These are phyloP conservation scores for Vigna nakashimae DNA, from an alignment of 306 rosid genomes.

Conservation along the genomic window DNA sequence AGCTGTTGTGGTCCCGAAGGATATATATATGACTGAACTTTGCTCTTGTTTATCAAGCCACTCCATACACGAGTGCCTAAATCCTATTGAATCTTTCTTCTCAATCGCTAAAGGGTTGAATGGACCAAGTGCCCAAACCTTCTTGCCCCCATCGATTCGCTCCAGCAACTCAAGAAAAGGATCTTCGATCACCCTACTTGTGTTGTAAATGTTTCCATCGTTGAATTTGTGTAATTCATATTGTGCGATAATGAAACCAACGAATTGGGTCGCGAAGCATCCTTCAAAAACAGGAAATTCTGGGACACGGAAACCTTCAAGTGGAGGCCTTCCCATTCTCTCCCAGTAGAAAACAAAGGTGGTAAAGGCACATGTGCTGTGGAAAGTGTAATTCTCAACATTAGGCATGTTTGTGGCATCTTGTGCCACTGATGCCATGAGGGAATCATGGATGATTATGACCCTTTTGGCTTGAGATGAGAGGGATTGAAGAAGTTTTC, in stretches of 20 bases:
- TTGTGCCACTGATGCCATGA: neutral
- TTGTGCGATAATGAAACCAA: neutral
- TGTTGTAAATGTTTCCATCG: neutral
- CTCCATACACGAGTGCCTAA: conserved; percentile 33
- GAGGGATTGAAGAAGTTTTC: neutral
- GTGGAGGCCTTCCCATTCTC: neutral
- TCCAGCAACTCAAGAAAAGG: neutral
- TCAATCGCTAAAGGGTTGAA: neutral
- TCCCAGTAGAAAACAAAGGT: neutral
- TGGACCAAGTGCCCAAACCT: neutral
- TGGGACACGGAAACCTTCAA: neutral
- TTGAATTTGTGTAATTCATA: neutral
- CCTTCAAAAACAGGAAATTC: neutral
- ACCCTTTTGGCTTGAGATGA: neutral
- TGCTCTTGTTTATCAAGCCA: conserved; percentile 51
- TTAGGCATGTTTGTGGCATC: neutral
- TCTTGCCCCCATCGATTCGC: neutral
- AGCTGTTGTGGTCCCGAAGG: conserved; percentile 67
- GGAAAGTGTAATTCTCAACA: neutral
- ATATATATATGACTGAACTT: conserved; percentile 61
- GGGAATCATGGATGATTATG: neutral
- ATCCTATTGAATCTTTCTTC: conserved; percentile 24
- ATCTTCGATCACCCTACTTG: neutral
- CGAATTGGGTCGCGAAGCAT: neutral
- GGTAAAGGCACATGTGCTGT: neutral